Percentiles rank a stretch among this genome's conserved stretches.
Evolutionary conservation across 2,329 filamentous ascomycete species (phyloP).

Genomic region (Phialocephala subalpina): DNA sequence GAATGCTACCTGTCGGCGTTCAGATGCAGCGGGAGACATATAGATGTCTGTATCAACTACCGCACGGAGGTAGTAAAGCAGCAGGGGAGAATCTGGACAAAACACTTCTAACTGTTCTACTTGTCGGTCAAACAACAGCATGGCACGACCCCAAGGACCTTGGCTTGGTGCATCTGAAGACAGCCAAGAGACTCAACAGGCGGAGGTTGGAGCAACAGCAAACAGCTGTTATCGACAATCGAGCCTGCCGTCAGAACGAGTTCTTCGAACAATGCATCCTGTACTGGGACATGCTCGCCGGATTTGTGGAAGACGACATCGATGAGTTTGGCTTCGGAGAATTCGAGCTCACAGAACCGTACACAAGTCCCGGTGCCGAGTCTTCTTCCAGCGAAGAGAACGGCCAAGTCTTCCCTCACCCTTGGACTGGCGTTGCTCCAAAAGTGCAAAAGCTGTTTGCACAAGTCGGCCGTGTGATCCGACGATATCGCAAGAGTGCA

Average conservation of each 20-base stretch:
- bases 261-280: conserved; percentile 44
- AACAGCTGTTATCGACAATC: conserved; percentile 16
- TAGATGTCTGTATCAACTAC: conserved; percentile 50
- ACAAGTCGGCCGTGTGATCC: conserved; percentile 40
- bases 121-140: conserved; percentile 65
- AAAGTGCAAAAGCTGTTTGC: conserved; percentile 39
- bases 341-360: conserved; percentile 6
- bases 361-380: neutral
- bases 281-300: conserved; percentile 44
- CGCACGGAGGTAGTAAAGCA: conserved; percentile 56
- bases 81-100: conserved; percentile 58
- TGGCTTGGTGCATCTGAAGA: conserved; percentile 48
- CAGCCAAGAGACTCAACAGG: conserved; percentile 39
- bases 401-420: conserved; percentile 40
- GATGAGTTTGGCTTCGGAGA: conserved; percentile 36
- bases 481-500: conserved; percentile 34
- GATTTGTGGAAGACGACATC: conserved; percentile 40
- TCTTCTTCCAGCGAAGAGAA: conserved; percentile 15
- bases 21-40: conserved; percentile 54
- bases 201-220: conserved; percentile 37
- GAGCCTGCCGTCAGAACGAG: conserved; percentile 38
- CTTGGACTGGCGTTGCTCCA: conserved; percentile 41
- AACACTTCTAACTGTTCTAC: conserved; percentile 62
- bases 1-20: conserved; percentile 57
- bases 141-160: conserved; percentile 66